A percentile compares a stretch with the other conserved stretches of the same genome.
phyloP scores from a whole-genome alignment of 1,139 yeast species.

The Lodderomyces beijingensis region DNA sequence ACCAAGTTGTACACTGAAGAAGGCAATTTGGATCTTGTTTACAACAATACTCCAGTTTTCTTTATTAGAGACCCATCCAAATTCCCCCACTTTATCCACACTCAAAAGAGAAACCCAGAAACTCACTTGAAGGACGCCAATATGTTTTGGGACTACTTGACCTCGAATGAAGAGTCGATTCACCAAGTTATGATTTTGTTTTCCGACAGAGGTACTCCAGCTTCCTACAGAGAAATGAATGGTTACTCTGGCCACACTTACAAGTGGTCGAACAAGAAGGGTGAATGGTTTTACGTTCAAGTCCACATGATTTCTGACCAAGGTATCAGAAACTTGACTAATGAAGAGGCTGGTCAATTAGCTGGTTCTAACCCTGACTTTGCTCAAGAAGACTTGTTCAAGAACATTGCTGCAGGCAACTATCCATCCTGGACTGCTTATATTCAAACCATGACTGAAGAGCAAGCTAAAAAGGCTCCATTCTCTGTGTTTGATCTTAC shows the following conservation, averaged over 20 bases:
- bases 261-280: slow-evolving; percentile 63
- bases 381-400: slow-evolving; percentile 61
- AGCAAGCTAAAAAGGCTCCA: slow-evolving; percentile 55
- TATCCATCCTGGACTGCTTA: slow-evolving; percentile 62
- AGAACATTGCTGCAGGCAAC: slow-evolving; percentile 57
- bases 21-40: slow-evolving; percentile 85
- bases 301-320: slow-evolving; percentile 59
- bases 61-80: slow-evolving; percentile 83
- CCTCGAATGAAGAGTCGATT: slow-evolving; percentile 56
- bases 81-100: slow-evolving; percentile 86
- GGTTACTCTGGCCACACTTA: slow-evolving; percentile 73
- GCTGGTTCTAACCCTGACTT: slow-evolving; percentile 64
- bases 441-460: slow-evolving; percentile 65
- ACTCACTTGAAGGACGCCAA: slow-evolving; percentile 76
- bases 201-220: slow-evolving; percentile 69
- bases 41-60: slow-evolving; percentile 86
- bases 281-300: slow-evolving; percentile 64
- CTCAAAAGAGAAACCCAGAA: slow-evolving; percentile 77
- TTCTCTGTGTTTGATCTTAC: slow-evolving; percentile 69
- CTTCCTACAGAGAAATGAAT: slow-evolving; percentile 60
- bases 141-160: slow-evolving; percentile 69
- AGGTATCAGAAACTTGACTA: slow-evolving; percentile 52
- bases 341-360: slow-evolving; percentile 54
- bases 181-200: slow-evolving; percentile 63
- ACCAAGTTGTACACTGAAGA: slow-evolving; percentile 82